Conservation (phyloP, 345 rosid species). For the Draba incana region DNA sequence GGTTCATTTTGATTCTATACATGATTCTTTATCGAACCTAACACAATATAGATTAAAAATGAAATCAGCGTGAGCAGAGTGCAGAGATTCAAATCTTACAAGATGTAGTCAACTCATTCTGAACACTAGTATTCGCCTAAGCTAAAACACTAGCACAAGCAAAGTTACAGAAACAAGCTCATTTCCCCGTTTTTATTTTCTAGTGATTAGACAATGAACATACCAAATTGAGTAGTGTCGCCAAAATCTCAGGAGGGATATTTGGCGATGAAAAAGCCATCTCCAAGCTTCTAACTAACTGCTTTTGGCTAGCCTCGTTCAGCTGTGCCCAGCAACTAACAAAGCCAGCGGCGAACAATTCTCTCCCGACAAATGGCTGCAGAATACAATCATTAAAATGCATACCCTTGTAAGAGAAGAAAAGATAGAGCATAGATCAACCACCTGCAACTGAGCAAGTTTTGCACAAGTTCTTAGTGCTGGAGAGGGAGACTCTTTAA, state of each 20-base stretch:
- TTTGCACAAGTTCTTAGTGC: conserved; percentile 96
- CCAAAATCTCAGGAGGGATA: conserved; percentile 98
- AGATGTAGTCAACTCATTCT: conserved; percentile 22
- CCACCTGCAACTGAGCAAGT: conserved; percentile 95
- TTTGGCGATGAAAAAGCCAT: conserved; percentile 98
- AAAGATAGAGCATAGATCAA: conserved; percentile 18
- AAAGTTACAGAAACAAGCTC: conserved; percentile 2
- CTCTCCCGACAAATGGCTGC: conserved; percentile 98
- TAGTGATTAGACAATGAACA: conserved; percentile 19
- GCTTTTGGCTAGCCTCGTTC: conserved; percentile 83
- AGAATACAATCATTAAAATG: conserved; percentile 44
- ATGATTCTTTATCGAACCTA: conserved; percentile 15
- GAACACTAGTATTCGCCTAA: conserved; percentile 22
- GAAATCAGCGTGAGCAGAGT: conserved; percentile 12
- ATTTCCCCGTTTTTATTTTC: not conserved
- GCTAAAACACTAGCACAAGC: conserved; percentile 35
- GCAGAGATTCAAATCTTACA: conserved; percentile 6
- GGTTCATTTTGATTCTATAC: conserved; percentile 6
- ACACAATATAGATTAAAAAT: not conserved
- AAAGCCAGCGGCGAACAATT: conserved; percentile 99
- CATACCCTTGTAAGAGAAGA: conserved; percentile 24
- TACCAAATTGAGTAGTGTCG: conserved; percentile 94
- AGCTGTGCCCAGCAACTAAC: conserved; percentile 99
- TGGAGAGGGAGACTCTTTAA: conserved; percentile 98
- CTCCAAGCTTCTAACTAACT: conserved; percentile 90